These are phyloP conservation scores for Pelagomonas calceolata DNA, from an alignment of 108 stramenopile species.

Conservation along the genomic window DNA sequence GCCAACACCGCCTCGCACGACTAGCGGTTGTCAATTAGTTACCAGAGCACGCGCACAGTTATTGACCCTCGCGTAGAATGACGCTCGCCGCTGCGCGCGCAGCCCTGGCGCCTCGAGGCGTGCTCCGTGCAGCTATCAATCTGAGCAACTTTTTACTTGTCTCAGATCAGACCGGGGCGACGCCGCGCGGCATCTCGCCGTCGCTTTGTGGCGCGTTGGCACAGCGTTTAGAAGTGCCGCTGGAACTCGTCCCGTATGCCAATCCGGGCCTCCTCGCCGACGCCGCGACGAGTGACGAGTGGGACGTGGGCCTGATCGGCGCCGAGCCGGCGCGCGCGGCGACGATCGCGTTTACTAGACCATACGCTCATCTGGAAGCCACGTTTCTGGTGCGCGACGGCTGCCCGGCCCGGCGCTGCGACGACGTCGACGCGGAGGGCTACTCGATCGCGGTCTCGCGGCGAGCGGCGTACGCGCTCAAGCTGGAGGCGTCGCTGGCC, in stretches of 20 bases:
- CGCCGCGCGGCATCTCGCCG: not conserved
- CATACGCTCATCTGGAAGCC: not conserved
- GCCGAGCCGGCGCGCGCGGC: not conserved
- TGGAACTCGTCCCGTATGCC: not conserved
- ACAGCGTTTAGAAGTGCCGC: not conserved
- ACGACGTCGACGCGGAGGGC: not conserved
- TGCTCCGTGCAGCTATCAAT: not conserved
- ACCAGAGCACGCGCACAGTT: too few species aligned
- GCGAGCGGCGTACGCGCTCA: not conserved
- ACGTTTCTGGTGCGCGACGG: not conserved
- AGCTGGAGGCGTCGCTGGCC: not conserved
- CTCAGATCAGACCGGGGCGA: too few species aligned
- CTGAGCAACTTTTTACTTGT: not conserved
- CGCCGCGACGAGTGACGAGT: too few species aligned
- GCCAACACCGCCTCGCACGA: too few species aligned
- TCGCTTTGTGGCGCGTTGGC: not conserved
- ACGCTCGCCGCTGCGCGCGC: too few species aligned
- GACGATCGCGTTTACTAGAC: not conserved
- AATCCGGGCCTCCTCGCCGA: not conserved
- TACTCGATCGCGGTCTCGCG: not conserved
- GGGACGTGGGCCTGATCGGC: not conserved
- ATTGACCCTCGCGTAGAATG: too few species aligned
- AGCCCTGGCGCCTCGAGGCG: not conserved
- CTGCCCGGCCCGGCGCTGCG: not conserved
- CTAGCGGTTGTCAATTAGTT: too few species aligned